Evolutionary conservation across 116 monocot species (phyloP).

Genomic region (Zostera marina): DNA sequence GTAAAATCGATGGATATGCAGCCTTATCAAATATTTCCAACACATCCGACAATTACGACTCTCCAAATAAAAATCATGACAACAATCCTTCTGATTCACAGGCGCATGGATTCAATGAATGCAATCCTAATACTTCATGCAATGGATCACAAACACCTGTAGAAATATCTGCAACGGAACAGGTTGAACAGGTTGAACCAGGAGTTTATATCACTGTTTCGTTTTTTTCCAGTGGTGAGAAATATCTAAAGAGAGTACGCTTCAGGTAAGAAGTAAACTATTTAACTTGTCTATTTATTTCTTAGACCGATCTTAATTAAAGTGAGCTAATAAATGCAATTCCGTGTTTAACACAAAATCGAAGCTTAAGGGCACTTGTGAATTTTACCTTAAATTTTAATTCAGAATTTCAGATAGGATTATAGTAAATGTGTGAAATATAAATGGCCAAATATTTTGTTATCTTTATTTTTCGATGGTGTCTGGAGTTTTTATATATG

Average conservation of each 20-base stretch:
- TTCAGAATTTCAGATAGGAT: no score
- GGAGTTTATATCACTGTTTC: slow-evolving; percentile 73
- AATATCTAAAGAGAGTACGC: slow-evolving; percentile 60
- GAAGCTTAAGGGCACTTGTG: no score
- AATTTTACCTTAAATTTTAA: no score
- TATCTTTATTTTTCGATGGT: no score
- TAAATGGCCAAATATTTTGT: no score
- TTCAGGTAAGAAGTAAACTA: slow-evolving; percentile 63
- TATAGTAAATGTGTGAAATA: no score
- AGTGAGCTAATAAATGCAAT: background rate
- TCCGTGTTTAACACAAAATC: no score
- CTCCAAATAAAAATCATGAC: slow-evolving; percentile 8
- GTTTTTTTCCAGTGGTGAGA: slow-evolving; percentile 34
- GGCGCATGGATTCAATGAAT: slow-evolving; percentile 11
- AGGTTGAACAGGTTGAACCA: slow-evolving; percentile 69
- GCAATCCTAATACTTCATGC: slow-evolving; percentile 7
- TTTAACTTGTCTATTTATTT: background rate
- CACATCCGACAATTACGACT: slow-evolving; percentile 6
- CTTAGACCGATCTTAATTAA: background rate
- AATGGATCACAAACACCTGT: slow-evolving; percentile 15
- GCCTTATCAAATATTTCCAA: slow-evolving; percentile 4
- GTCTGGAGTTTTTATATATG: no score
- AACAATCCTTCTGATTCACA: slow-evolving; percentile 7
- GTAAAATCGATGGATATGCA: slow-evolving; percentile 3
- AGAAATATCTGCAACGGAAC: slow-evolving; percentile 44